Percentiles rank a stretch among this genome's conserved stretches.
These are phyloP conservation scores for Trypanosoma rangeli DNA, from an alignment of 208 protist genomes.

Conservation along the genomic window DNA sequence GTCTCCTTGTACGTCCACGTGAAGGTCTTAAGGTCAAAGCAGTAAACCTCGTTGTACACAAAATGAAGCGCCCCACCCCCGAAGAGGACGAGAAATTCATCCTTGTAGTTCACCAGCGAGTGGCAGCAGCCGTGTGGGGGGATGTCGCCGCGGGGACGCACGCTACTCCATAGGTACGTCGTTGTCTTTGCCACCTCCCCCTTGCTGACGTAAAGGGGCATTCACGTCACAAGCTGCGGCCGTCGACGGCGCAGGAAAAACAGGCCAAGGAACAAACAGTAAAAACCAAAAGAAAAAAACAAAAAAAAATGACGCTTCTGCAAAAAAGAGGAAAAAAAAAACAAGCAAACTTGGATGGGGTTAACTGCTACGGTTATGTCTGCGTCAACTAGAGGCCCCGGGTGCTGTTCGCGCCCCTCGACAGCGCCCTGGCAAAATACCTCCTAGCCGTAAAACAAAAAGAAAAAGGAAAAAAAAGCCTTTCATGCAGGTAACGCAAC, in stretches of 20 bases:
- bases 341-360: not conserved
- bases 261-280: no score
- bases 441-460: not conserved
- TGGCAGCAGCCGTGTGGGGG: conserved; percentile 78
- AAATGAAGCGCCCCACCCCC: conserved; percentile 58
- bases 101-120: conserved; percentile 65
- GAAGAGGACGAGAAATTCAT: conserved; percentile 76
- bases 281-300: conserved; percentile 12
- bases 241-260: not conserved
- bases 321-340: not conserved
- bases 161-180: conserved; percentile 31
- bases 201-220: conserved; percentile 1
- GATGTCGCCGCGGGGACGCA: conserved; percentile 15
- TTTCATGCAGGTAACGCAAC: not conserved
- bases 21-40: conserved; percentile 50
- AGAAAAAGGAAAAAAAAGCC: conserved; percentile 1
- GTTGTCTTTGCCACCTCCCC: conserved; percentile 5
- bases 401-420: not conserved
- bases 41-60: conserved; percentile 52
- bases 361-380: not conserved
- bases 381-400: not conserved
- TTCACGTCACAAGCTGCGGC: not conserved
- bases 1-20: conserved; percentile 42
- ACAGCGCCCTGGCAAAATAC: not conserved
- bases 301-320: not conserved